Conservation (phyloP, 495 filamentous ascomycete genomes). For the Penicillium pulvis region DNA sequence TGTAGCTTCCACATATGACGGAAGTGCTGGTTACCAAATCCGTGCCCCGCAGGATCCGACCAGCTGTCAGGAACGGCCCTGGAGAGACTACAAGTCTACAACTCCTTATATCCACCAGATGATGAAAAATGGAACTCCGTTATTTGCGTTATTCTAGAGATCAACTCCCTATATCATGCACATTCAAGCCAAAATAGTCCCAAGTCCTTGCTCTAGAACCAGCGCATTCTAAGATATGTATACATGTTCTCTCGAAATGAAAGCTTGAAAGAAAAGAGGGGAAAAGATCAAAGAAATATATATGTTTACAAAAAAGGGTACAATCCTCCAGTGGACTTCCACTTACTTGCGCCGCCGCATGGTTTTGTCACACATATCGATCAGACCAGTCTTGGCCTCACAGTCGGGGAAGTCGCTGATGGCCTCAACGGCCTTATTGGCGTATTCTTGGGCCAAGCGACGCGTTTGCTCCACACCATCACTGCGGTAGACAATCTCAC, state of each 20-base stretch:
- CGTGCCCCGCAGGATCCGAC: constrained; percentile 28
- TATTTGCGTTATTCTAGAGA: neutral
- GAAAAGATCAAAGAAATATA: constrained; percentile 13
- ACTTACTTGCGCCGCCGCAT: constrained; percentile 81
- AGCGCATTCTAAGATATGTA: constrained; percentile 19
- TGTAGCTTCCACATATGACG: constrained; percentile 31
- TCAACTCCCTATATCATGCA: neutral
- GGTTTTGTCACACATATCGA: constrained; percentile 92
- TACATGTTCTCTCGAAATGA: constrained; percentile 25
- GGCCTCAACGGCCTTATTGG: constrained; percentile 80
- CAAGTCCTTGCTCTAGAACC: constrained; percentile 10
- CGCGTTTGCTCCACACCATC: constrained; percentile 89
- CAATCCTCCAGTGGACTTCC: neutral
- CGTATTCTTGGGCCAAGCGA: constrained; percentile 85
- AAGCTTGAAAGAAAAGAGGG: constrained; percentile 10
- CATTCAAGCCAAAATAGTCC: neutral
- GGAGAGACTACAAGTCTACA: neutral
- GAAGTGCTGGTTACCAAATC: constrained; percentile 3
- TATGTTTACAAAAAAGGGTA: constrained; percentile 30
- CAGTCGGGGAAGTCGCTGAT: constrained; percentile 83
- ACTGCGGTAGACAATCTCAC: constrained; percentile 77
- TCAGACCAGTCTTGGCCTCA: constrained; percentile 86
- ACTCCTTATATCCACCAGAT: neutral
- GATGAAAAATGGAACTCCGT: neutral
- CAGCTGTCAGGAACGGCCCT: constrained; percentile 29